Evolutionary conservation across 768 basidiomycete genomes (phyloP).

Genomic region (Phanerodontia chrysosporium): DNA sequence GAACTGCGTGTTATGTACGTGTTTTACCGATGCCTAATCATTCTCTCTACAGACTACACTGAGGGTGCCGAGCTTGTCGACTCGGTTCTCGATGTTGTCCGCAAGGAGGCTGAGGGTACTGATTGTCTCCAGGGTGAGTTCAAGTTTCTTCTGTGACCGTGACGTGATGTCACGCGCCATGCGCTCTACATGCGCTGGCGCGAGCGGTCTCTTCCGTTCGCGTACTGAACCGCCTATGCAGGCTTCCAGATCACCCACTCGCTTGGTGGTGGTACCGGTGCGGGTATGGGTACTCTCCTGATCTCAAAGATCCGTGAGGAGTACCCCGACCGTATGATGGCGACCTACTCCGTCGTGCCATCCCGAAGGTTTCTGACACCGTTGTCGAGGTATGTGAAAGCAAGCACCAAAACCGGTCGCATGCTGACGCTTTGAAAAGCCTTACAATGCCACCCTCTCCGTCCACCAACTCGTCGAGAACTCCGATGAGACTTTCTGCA

Average conservation of each 20-base stretch:
- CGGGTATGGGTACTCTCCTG: constrained; percentile 98
- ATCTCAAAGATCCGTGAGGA: constrained; percentile 99
- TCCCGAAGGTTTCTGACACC: constrained; percentile 96
- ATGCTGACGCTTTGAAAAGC: constrained; percentile 37
- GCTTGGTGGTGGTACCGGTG: constrained; percentile 97
- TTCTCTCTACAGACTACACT: constrained; percentile 61
- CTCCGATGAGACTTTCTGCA: constrained; percentile 99
- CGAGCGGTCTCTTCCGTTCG: background rate
- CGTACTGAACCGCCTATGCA: constrained; percentile 23
- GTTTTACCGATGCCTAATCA: constrained; percentile 15
- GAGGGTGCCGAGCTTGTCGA: constrained; percentile 99
- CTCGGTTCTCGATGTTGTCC: constrained; percentile 94
- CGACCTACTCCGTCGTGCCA: constrained; percentile 98
- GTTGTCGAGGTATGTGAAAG: constrained; percentile 75
- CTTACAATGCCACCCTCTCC: constrained; percentile 97
- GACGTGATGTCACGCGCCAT: constrained; percentile 13
- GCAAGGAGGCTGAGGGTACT: constrained; percentile 97
- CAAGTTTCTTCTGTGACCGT: constrained; percentile 5
- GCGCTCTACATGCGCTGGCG: constrained; percentile 11
- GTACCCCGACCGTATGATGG: constrained; percentile 99
- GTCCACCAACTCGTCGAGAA: constrained; percentile 99
- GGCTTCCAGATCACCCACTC: constrained; percentile 99
- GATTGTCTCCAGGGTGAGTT: constrained; percentile 91
- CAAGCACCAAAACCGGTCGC: background rate
- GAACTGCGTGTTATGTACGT: constrained; percentile 12